Percentiles rank a stretch among this genome's conserved stretches.
Conservation (phyloP, 306 rosid species). For the Argentina anserina region DNA sequence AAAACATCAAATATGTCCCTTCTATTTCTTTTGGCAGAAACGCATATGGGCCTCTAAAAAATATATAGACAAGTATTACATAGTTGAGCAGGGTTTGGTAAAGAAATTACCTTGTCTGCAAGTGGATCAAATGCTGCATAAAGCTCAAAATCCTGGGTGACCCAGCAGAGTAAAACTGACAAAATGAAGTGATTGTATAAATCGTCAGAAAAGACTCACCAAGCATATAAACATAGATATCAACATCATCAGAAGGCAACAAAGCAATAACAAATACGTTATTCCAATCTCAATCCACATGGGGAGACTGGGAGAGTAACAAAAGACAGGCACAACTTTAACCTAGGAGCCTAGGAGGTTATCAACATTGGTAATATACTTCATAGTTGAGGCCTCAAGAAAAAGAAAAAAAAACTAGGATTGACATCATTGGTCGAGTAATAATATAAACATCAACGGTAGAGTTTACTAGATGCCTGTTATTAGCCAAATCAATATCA, state of each 20-base stretch:
- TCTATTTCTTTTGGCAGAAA: slow-evolving; percentile 1
- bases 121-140: slow-evolving; percentile 98
- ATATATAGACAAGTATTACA: not conserved
- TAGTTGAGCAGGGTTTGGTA: not conserved
- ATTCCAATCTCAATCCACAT: not conserved
- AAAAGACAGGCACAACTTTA: not conserved
- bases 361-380: not conserved
- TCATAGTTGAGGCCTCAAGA: not conserved
- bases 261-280: not conserved
- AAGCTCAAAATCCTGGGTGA: slow-evolving; percentile 89
- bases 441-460: not conserved
- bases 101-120: slow-evolving; percentile 71
- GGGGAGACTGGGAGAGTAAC: not conserved
- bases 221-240: slow-evolving; percentile 17
- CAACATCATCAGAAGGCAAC: slow-evolving; percentile 15
- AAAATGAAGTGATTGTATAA: slow-evolving; percentile 24
- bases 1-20: not conserved
- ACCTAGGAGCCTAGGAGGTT: not conserved
- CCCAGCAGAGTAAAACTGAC: slow-evolving; percentile 94
- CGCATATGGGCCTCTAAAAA: too few species aligned
- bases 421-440: not conserved
- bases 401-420: not conserved
- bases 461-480: not conserved
- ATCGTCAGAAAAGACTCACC: slow-evolving; percentile 15
- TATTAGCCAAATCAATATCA: not conserved